These are phyloP conservation scores for Termitomyces sp. DNA, from an alignment of 768 basidiomycete species.

Conservation along the genomic window DNA sequence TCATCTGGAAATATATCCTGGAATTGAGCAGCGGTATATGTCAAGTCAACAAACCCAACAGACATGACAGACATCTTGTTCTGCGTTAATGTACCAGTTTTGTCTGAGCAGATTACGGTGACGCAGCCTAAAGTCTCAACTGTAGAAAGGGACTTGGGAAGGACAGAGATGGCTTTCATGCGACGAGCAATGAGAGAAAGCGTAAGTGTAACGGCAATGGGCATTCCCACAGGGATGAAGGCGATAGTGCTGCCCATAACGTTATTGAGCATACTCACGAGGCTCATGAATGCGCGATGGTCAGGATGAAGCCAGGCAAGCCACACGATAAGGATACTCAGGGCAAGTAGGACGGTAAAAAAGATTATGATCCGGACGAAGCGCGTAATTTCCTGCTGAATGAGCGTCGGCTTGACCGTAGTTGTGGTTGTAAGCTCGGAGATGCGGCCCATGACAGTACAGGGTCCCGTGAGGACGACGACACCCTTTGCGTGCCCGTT, in stretches of 20 bases:
- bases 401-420: slow-evolving; percentile 39
- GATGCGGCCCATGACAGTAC: slow-evolving; percentile 44
- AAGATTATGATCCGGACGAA: slow-evolving; percentile 46
- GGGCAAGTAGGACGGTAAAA: slow-evolving; percentile 32
- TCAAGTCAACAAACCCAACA: slow-evolving; percentile 28
- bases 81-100: slow-evolving; percentile 56
- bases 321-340: slow-evolving; percentile 34
- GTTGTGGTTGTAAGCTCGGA: slow-evolving; percentile 44
- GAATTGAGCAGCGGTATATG: slow-evolving; percentile 22
- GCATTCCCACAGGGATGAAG: slow-evolving; percentile 42
- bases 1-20: slow-evolving; percentile 2
- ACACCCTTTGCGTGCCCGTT: slow-evolving; percentile 34
- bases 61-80: slow-evolving; percentile 54
- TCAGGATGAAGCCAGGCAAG: slow-evolving; percentile 33
- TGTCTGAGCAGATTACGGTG: slow-evolving; percentile 46
- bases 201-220: slow-evolving; percentile 49
- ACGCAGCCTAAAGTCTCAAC: slow-evolving; percentile 65
- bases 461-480: slow-evolving; percentile 35
- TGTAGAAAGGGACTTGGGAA: slow-evolving; percentile 45
- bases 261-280: slow-evolving; percentile 46
- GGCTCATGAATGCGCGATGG: slow-evolving; percentile 41
- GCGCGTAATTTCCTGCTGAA: slow-evolving; percentile 41
- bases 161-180: slow-evolving; percentile 10
- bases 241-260: slow-evolving; percentile 40
- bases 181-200: slow-evolving; percentile 21